Conservation (phyloP, 306 rosid species). For the Adenanthera pavonina region DNA sequence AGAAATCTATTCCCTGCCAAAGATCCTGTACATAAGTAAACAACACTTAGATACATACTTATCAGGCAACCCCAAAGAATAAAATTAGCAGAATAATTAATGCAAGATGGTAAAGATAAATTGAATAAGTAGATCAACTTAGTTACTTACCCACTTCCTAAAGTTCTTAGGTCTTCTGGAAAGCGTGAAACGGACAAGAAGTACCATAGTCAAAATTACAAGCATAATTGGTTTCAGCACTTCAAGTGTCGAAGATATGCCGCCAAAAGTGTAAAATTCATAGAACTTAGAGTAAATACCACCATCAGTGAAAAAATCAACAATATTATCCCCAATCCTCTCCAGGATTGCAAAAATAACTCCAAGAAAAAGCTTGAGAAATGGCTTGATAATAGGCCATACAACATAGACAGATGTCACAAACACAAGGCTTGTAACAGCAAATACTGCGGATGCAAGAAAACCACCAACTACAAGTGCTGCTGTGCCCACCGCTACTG, state of each 20-base stretch:
- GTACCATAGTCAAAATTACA: slow-evolving; percentile 85
- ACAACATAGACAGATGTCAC: slow-evolving; percentile 63
- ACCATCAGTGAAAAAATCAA: slow-evolving; percentile 69
- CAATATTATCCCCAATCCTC: slow-evolving; percentile 70
- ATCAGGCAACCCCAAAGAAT: slow-evolving; percentile 41
- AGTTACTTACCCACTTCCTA: slow-evolving; percentile 87
- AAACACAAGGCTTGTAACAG: slow-evolving; percentile 74
- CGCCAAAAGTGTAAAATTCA: slow-evolving; percentile 75
- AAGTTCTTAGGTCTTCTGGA: slow-evolving; percentile 98
- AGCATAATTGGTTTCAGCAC: slow-evolving; percentile 62
- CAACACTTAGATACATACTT: slow-evolving; percentile 35
- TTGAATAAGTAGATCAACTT: slow-evolving; percentile 28
- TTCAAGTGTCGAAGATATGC: slow-evolving; percentile 72
- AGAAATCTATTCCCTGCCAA: slow-evolving; percentile 99
- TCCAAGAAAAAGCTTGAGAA: slow-evolving; percentile 65
- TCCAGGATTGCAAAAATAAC: slow-evolving; percentile 66
- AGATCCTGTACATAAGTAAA: slow-evolving; percentile 71
- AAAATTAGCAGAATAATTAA: slow-evolving; percentile 31
- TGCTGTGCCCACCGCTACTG: slow-evolving; percentile 67
- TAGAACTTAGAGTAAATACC: slow-evolving; percentile 67
- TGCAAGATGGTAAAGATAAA: slow-evolving; percentile 11
- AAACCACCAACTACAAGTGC: slow-evolving; percentile 79
- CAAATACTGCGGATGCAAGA: slow-evolving; percentile 86
- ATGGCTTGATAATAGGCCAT: slow-evolving; percentile 84
- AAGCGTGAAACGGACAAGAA: slow-evolving; percentile 95